Evolutionary conservation across 2,329 filamentous ascomycete species (phyloP), one percentile per base, ranked within the genome.

Genomic region (Apiospora koreana): DNA sequence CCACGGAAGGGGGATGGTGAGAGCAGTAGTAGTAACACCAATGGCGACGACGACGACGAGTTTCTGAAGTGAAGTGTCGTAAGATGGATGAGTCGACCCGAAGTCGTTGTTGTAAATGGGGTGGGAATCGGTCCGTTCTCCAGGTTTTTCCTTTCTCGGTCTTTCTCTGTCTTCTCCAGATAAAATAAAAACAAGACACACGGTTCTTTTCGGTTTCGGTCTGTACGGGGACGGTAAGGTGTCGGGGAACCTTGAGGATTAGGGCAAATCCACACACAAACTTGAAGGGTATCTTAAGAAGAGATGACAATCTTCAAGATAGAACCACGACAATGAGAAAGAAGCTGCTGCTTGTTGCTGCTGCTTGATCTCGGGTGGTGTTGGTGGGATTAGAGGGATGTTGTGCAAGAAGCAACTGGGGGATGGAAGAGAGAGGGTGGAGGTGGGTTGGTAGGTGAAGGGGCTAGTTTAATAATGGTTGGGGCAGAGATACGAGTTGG

Each of bases 391-490:
- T 45, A 38, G 66, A 54, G 45, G 31, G 66, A 25, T 48, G 66
- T 45, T 68, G 46, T 54, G 35, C n/a, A 38, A 54, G 21, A 68
- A 41, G 45, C 28, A 46, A 18, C 42, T 28, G 65, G 45, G 45
- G 42, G 45, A 62, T 38, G 54, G 54, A 62, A 9, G 31, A 38
- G 54, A 58, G 50, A 58, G 12, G 54, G 54, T 62, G 65, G 65
- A n/a, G 54, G 54, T 62, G 65, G 65, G 65, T 67, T 43, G 65
- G 42, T 43, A 46, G 65, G 25, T 31, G 12, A 9, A 67, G 45
- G 45, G 45, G 45, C 65, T 67, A 67, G 45, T 67, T 62, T 66
- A 66, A 42, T 66, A 66, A 68, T 68, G 66, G 66, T 54, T 68
- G 66, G 66, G 66, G 45, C 45, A 42, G 45, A 45, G 66, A 48